A percentile compares a stretch with the other conserved stretches of the same genome.
Conservation (phyloP, 129 eudicot species). For the Centella asiatica region DNA sequence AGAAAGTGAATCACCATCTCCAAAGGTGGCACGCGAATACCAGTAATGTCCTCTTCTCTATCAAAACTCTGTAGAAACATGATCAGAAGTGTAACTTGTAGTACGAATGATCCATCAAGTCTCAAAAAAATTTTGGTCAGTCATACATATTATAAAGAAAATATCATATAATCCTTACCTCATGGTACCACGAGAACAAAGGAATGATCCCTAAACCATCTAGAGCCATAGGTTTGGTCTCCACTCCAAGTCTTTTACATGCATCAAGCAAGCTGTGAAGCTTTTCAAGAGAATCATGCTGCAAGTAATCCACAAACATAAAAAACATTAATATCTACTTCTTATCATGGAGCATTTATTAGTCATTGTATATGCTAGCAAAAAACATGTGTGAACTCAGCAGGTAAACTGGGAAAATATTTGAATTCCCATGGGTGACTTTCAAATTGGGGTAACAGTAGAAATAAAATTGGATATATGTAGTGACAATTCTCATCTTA, state of each 20-base stretch:
- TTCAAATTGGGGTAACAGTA: not conserved
- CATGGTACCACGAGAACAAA: constrained; percentile 59
- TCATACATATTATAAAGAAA: not conserved
- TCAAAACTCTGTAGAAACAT: constrained; percentile 44
- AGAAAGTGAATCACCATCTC: constrained; percentile 67
- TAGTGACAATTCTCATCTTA: constrained; percentile 12
- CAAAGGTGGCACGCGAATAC: constrained; percentile 44
- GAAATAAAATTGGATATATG: not conserved
- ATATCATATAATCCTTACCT: constrained; percentile 23
- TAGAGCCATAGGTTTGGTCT: constrained; percentile 33
- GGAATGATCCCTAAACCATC: constrained; percentile 50
- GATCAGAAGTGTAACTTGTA: not conserved
- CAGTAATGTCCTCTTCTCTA: constrained; percentile 42
- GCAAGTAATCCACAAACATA: constrained; percentile 1
- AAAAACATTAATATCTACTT: not conserved
- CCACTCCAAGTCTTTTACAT: constrained; percentile 44
- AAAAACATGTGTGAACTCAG: not conserved
- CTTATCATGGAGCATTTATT: too few species aligned
- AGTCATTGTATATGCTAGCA: too few species aligned
- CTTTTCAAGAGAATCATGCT: constrained; percentile 52
- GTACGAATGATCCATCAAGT: constrained; percentile 2
- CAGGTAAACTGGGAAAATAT: too few species aligned
- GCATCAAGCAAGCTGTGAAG: constrained; percentile 37
- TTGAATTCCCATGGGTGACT: not conserved
- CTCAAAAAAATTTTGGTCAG: not conserved